Evolutionary conservation across 2,329 filamentous ascomycete genomes (phyloP).

Genomic region (Pseudopyrenochaeta lycopersici): DNA sequence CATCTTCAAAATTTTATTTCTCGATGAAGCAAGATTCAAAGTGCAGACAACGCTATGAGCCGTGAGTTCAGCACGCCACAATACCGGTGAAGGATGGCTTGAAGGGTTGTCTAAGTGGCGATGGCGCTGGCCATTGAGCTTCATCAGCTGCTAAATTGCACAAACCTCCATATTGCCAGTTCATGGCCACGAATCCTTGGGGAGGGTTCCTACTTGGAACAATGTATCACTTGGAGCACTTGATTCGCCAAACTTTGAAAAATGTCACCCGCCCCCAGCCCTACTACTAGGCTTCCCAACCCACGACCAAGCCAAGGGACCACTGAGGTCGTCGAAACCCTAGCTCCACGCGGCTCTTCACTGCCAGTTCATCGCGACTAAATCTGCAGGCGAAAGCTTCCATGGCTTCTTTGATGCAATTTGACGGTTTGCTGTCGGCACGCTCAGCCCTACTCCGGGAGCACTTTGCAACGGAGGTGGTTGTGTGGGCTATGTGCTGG

Average conservation of each 20-base stretch:
- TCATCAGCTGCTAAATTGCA: not conserved
- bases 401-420: slow-evolving; percentile 11
- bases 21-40: not conserved
- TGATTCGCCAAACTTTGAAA: no score
- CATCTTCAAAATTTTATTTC: not conserved
- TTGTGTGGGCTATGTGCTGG: slow-evolving; percentile 39
- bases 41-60: not conserved
- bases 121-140: not conserved
- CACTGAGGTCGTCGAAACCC: not conserved
- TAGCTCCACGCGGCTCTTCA: not conserved
- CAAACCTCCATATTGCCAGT: no score
- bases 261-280: no score
- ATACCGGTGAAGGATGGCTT: slow-evolving; percentile 16
- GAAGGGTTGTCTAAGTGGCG: not conserved
- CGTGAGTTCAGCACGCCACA: slow-evolving; percentile 5
- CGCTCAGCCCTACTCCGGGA: slow-evolving; percentile 19
- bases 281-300: no score
- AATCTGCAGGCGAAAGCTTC: slow-evolving; percentile 4
- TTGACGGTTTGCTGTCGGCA: slow-evolving; percentile 13
- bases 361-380: slow-evolving; percentile 28
- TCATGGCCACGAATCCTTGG: no score
- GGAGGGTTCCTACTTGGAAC: no score
- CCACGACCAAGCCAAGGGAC: no score
- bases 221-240: no score
- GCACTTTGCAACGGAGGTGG: slow-evolving; percentile 8